Evolutionary conservation across 208 protist species (phyloP), one percentile per base, ranked within the genome.

Genomic region (Trypanosoma vivax): DNA sequence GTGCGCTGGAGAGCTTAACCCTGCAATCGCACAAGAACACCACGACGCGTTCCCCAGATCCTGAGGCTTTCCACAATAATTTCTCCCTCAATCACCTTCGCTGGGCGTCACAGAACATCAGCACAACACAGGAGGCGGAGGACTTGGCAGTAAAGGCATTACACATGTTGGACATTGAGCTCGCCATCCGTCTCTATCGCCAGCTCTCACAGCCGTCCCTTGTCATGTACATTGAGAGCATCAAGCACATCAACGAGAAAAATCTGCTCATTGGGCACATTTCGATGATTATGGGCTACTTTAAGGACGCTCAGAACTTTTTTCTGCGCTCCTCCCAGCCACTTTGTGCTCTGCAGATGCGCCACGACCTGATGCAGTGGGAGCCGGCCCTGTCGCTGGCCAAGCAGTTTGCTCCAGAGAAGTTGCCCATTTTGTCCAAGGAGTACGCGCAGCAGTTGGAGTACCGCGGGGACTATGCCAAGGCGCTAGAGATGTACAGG

Each of bases 311-410:
- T 23, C 89, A 98, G 72, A 88, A 69, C 34, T 88, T 81, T 49
- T 98, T 97, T 56, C 54, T 98, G 13, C 73, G 70, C 43, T 97
- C 90, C 25, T 90, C 90, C 21, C 80, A 91, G 54, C 94, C 92
- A 46, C 61, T 90, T 23, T 78, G 83, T 28, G 97, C 97, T 11
- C 76, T 99, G 21, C 86, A 98, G 64, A 98, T 99, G 97, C 86
- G 95, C 14, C 83, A 94, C 13, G 93, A 98, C 65, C 76, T 98
- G 49, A 94, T 97, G 88, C 93, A 98, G 69, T 99, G 95, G 94
- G 94, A 98, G 50, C 77, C 84, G 16, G 96, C 96, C 5, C 78
- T 98, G 29, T 41, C 76, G 4, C 76, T 99, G 16, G 96, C 97
- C 2, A 65, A 90, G 57, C 85, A 86, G 34, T 69, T 98, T n/a